These are phyloP conservation scores for Suhomyces kunorum DNA, from an alignment of 1,139 yeast genomes.

Conservation along the genomic window DNA sequence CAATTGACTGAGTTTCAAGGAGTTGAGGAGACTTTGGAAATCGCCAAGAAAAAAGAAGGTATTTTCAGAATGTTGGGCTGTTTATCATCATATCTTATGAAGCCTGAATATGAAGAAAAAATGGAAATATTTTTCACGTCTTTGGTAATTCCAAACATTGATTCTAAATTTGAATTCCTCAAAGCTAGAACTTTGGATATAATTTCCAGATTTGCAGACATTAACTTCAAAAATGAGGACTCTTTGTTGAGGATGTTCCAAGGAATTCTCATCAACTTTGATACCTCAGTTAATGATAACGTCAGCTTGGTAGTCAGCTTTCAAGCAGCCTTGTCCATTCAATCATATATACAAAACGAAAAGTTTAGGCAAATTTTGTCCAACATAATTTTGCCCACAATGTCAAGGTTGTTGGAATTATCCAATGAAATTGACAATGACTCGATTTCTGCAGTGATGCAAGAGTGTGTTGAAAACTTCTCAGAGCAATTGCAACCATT, in stretches of 20 bases:
- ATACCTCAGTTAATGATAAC: conserved; percentile 36
- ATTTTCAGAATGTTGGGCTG: conserved; percentile 76
- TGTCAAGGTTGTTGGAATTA: conserved; percentile 74
- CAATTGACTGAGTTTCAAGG: conserved; percentile 48
- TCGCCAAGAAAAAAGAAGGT: conserved; percentile 78
- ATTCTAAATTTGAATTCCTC: conserved; percentile 67
- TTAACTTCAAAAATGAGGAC: conserved; percentile 53
- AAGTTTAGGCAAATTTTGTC: conserved; percentile 70
- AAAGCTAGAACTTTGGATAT: conserved; percentile 85
- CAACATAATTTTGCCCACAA: conserved; percentile 70
- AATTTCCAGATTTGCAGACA: conserved; percentile 65
- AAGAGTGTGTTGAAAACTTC: conserved; percentile 89
- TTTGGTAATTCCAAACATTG: conserved; percentile 72
- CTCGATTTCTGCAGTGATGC: conserved; percentile 87
- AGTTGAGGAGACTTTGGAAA: conserved; percentile 49
- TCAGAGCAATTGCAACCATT: conserved; percentile 90
- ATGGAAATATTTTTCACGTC: conserved; percentile 69
- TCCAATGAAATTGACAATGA: conserved; percentile 87
- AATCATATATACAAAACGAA: conserved; percentile 67
- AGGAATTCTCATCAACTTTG: conserved; percentile 65
- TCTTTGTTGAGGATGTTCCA: conserved; percentile 59
- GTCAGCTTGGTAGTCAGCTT: conserved; percentile 74
- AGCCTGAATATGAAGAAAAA: conserved; percentile 54
- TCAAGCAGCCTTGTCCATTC: conserved; percentile 84
- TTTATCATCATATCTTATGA: conserved; percentile 59